Base-by-base conservation (phyloP, 495 filamentous ascomycete species). In the Aspergillus sparsus region DNA sequence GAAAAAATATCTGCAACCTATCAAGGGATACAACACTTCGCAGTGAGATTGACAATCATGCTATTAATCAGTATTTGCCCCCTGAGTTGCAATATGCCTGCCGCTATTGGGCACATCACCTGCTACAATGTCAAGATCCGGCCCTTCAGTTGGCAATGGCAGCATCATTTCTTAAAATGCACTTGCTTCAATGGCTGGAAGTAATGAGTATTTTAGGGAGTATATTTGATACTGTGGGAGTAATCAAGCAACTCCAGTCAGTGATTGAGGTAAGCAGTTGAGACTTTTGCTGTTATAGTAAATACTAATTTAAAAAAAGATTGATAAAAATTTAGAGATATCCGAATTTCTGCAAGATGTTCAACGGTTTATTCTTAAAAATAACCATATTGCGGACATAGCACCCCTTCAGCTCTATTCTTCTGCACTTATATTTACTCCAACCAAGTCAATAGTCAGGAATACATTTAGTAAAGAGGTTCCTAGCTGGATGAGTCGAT, bases 151-250 rank as follows among this genome's bases (percentile, higher is more conserved):
- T 63, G 41, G 63, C 60, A 35, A 16, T 3, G 13, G 62, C 72
- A 15, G 44, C 74, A 36, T 32, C 32, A 18, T 81, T 82, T 36
- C 65, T 82, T n/a, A 36, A 66, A 51, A 46, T 67, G 49, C 71
- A 81, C 63, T 69, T 83, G 37, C 74, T 84, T 49, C 68, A 74
- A 61, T 79, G 71, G 76, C 39, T 82, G 31, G 74, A 82, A 66
- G 74, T 63, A 34, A 62, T 80, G 53, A 66, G 71, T 57, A 57
- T 81, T 11, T 9, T 81, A 10, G 71, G 72, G 11, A 27, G 10
- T 37, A 55, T 71, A 21, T 70, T 67, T 8, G 70, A 73, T 16
- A 56, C 66, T 12, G 10, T 62, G 2, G 45, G 4, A 12, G 41
- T 56, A 6, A 60, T 64, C 1, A 13, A 57, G 2, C 53, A 13